phyloP scores from a whole-genome alignment of 495 filamentous ascomycete species.

The Hyaloscypha hepaticicola region DNA sequence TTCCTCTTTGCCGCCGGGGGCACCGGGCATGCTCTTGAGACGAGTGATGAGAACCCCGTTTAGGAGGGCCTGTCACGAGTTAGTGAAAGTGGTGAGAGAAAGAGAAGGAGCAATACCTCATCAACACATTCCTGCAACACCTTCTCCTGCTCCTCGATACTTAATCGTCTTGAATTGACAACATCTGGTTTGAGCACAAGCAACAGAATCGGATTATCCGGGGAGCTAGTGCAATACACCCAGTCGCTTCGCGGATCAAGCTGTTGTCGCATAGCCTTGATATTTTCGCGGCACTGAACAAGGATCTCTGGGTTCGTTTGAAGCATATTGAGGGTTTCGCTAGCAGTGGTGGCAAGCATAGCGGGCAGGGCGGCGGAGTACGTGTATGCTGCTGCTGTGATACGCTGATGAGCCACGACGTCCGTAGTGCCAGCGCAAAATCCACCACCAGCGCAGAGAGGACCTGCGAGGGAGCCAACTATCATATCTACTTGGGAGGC shows the following conservation, averaged over 20 bases:
- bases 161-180: slow-evolving; percentile 64
- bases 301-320: slow-evolving; percentile 81
- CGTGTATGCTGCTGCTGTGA: slow-evolving; percentile 85
- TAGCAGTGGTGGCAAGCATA: slow-evolving; percentile 90
- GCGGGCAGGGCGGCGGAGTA: slow-evolving; percentile 94
- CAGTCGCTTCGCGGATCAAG: slow-evolving; percentile 93
- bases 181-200: slow-evolving; percentile 85
- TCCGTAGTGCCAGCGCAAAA: slow-evolving; percentile 91
- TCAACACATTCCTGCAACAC: slow-evolving; percentile 89
- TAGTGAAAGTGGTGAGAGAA: neutral
- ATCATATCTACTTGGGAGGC: slow-evolving; percentile 91
- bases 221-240: slow-evolving; percentile 75
- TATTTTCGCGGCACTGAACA: slow-evolving; percentile 73
- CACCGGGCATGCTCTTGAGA: slow-evolving; percentile 71
- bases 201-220: slow-evolving; percentile 84
- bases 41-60: slow-evolving; percentile 88
- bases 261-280: slow-evolving; percentile 76
- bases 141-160: slow-evolving; percentile 74
- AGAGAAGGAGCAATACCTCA: slow-evolving; percentile 60
- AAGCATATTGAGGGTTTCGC: slow-evolving; percentile 79
- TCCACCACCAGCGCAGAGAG: slow-evolving; percentile 87
- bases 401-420: slow-evolving; percentile 92
- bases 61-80: slow-evolving; percentile 56
- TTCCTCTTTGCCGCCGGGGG: slow-evolving; percentile 57
- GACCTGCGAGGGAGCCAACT: slow-evolving; percentile 85